Percentiles rank a stretch among this genome's conserved stretches.
Conservation (phyloP, 441 rosid genomes). For the Arabidopsis hybrid region DNA sequence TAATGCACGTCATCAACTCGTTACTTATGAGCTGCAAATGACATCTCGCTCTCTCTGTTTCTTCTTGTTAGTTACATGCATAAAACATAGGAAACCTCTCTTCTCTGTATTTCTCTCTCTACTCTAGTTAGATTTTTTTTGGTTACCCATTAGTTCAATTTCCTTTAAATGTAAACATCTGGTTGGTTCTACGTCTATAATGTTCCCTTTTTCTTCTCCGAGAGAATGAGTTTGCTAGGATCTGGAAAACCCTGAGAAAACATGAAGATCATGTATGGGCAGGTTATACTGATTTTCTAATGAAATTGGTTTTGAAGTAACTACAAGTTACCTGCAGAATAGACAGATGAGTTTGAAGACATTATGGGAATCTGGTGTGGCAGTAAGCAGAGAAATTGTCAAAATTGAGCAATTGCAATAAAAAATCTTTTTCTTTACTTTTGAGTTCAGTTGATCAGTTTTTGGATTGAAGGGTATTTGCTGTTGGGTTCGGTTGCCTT, state of each 20-base stretch:
- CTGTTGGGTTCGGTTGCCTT: not conserved
- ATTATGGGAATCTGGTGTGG: not conserved
- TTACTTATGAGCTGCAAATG: conserved; percentile 63
- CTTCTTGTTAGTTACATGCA: conserved; percentile 24
- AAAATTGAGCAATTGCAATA: not conserved
- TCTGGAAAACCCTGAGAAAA: not conserved
- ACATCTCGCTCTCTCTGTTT: conserved; percentile 17
- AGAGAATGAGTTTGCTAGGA: not conserved
- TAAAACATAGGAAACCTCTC: conserved; percentile 27
- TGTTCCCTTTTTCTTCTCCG: not conserved
- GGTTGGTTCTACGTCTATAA: conserved; percentile 12
- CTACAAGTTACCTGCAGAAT: not conserved
- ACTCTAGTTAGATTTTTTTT: conserved; percentile 10
- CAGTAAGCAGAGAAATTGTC: not conserved
- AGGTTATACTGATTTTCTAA: not conserved
- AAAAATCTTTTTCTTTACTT: too few species aligned
- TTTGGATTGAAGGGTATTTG: too few species aligned
- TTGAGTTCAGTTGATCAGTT: too few species aligned
- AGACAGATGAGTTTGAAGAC: not conserved
- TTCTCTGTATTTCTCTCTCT: not conserved
- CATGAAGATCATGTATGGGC: not conserved
- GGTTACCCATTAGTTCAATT: not conserved
- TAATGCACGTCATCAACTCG: conserved; percentile 70
- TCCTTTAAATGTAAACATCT: conserved; percentile 37
- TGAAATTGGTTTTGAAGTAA: not conserved